Conservation (phyloP, 306 rosid species). For the Cucumis hystrix region DNA sequence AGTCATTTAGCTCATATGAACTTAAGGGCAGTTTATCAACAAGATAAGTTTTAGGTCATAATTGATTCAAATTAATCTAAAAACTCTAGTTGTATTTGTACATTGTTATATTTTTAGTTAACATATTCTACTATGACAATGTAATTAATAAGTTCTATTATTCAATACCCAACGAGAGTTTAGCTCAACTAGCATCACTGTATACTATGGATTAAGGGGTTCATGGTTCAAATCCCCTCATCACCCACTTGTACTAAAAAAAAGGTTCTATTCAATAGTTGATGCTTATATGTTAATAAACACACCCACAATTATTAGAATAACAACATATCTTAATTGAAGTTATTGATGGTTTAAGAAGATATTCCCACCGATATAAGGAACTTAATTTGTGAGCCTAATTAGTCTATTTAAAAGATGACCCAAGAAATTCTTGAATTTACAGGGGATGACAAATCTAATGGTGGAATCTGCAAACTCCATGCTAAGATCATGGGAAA, state of each 20-base stretch:
- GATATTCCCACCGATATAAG: not conserved
- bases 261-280: not conserved
- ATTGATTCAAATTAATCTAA: not conserved
- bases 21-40: not conserved
- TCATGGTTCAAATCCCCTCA: too few relatives aligned
- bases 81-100: not conserved
- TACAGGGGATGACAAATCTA: slow-evolving; percentile 46
- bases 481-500: slow-evolving; percentile 38
- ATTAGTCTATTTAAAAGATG: not conserved
- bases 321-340: not conserved
- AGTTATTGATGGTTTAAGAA: not conserved
- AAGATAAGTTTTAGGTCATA: not conserved
- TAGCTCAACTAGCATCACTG: too few relatives aligned
- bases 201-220: too few relatives aligned
- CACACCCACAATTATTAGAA: too few relatives aligned
- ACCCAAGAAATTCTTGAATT: not conserved
- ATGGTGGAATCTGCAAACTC: slow-evolving; percentile 43
- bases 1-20: not conserved
- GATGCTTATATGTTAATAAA: not conserved
- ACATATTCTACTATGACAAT: not conserved
- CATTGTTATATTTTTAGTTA: not conserved
- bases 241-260: too few relatives aligned
- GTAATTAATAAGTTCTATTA: not conserved
- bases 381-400: not conserved
- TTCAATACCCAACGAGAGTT: not conserved